phyloP scores from a whole-genome alignment of 2,329 filamentous ascomycete species.

The Xylariomycetidae sp. region DNA sequence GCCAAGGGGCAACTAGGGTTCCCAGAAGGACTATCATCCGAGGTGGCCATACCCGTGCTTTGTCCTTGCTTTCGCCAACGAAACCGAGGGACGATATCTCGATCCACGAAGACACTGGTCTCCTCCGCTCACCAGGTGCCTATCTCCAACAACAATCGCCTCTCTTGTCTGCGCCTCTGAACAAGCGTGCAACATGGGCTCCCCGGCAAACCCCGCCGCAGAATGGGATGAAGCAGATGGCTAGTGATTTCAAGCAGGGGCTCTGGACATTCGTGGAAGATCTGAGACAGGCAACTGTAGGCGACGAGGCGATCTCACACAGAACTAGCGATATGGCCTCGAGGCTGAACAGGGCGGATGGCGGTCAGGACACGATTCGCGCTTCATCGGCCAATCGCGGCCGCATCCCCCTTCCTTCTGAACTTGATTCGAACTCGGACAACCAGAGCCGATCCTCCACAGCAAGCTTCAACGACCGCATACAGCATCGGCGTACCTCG shows the following conservation, averaged over 20 bases:
- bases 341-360: slow-evolving; percentile 18
- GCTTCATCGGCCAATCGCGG: slow-evolving; percentile 34
- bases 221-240: slow-evolving; percentile 64
- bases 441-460: slow-evolving; percentile 28
- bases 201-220: slow-evolving; percentile 41
- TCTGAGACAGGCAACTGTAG: slow-evolving; percentile 88
- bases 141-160: slow-evolving; percentile 24
- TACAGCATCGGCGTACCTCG: slow-evolving; percentile 23
- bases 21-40: slow-evolving; percentile 60
- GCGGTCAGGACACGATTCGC: slow-evolving; percentile 43
- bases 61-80: slow-evolving; percentile 77
- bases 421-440: slow-evolving; percentile 27
- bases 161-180: slow-evolving; percentile 32
- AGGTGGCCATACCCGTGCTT: slow-evolving; percentile 55
- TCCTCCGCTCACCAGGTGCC: slow-evolving; percentile 31
- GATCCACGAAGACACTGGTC: slow-evolving; percentile 39
- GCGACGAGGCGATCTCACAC: slow-evolving; percentile 72
- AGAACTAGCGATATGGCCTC: slow-evolving; percentile 28
- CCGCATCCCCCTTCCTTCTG: slow-evolving; percentile 37
- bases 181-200: slow-evolving; percentile 56
- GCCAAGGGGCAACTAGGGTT: slow-evolving; percentile 32
- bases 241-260: slow-evolving; percentile 82
- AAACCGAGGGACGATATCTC: slow-evolving; percentile 39
- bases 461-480: slow-evolving; percentile 20
- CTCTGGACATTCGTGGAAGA: slow-evolving; percentile 95